Percentiles rank a stretch among this genome's conserved stretches.
These are phyloP conservation scores for Yarrowia porcina DNA, from an alignment of 805 yeast species.

Conservation along the genomic window DNA sequence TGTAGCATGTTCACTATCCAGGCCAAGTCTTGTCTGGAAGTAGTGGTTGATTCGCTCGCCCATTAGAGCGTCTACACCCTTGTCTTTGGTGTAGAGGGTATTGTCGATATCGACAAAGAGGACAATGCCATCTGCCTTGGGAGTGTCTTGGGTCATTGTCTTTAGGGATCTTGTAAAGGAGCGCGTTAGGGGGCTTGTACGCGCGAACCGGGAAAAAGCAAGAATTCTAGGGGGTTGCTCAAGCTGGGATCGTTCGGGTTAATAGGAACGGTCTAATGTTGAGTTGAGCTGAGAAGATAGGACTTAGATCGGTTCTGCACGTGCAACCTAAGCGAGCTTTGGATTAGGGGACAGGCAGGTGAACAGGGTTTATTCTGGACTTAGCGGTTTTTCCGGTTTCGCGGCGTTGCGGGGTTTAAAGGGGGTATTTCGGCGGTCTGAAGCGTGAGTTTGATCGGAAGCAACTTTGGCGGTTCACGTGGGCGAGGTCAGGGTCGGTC, in stretches of 20 bases:
- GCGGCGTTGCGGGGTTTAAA: not conserved
- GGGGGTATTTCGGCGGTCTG: not conserved
- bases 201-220: conserved; percentile 3
- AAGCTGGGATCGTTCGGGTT: not conserved
- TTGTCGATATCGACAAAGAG: conserved; percentile 94
- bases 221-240: not conserved
- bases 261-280: not conserved
- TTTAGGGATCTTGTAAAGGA: not conserved
- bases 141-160: conserved; percentile 6
- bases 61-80: conserved; percentile 82
- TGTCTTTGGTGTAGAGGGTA: conserved; percentile 73
- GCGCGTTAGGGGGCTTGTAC: not conserved
- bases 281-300: not conserved
- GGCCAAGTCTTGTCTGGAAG: conserved; percentile 60
- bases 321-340: conserved; percentile 13
- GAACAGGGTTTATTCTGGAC: conserved; percentile 6
- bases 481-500: not conserved
- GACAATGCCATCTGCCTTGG: conserved; percentile 32
- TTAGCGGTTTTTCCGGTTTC: not conserved
- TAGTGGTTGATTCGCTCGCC: conserved; percentile 78
- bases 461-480: not conserved
- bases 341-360: not conserved
- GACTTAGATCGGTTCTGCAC: not conserved
- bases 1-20: conserved; percentile 72
- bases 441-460: not conserved